A percentile compares a stretch with the other conserved stretches of the same genome.
Conservation (phyloP, 75 land plant species). For the Pinus albicaulis region DNA sequence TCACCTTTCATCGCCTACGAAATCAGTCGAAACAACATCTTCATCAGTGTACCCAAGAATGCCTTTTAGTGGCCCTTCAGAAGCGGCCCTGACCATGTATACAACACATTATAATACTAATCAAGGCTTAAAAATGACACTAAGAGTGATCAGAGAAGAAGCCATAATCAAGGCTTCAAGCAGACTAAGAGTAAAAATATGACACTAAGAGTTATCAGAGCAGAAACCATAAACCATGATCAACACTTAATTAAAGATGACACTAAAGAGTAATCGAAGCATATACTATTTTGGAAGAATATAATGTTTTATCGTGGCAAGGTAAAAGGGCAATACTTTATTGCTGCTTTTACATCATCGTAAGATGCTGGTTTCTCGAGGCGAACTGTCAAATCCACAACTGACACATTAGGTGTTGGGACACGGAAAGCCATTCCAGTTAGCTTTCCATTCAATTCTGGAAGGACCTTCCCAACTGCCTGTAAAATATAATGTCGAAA, state of each 20-base stretch:
- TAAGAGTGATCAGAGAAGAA: not conserved
- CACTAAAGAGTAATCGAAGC: not conserved
- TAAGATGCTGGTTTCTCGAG: conserved; percentile 79
- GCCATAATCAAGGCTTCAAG: no score
- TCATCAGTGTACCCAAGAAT: conserved; percentile 98
- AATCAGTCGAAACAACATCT: conserved; percentile 93
- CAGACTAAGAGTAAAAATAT: not conserved
- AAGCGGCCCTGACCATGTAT: conserved; percentile 42
- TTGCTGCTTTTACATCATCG: conserved; percentile 88
- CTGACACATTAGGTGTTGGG: conserved; percentile 96
- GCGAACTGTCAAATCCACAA: conserved; percentile 88
- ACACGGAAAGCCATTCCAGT: conserved; percentile 99
- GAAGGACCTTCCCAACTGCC: conserved; percentile 99
- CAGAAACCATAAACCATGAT: no score
- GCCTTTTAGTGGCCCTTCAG: conserved; percentile 84
- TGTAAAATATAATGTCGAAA: conserved; percentile 12
- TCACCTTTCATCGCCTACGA: conserved; percentile 88
- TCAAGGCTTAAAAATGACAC: not conserved
- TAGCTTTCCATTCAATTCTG: conserved; percentile 93
- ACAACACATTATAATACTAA: not conserved
- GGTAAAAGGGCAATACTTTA: conserved; percentile 52
- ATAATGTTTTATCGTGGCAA: not conserved
- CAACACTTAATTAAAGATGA: not conserved
- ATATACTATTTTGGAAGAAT: no score
- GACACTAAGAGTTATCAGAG: not conserved